Percentiles rank a stretch among this genome's conserved stretches.
Conservation (phyloP, 176 grass and related monocot genomes). For the Cenchrus purpureus region DNA sequence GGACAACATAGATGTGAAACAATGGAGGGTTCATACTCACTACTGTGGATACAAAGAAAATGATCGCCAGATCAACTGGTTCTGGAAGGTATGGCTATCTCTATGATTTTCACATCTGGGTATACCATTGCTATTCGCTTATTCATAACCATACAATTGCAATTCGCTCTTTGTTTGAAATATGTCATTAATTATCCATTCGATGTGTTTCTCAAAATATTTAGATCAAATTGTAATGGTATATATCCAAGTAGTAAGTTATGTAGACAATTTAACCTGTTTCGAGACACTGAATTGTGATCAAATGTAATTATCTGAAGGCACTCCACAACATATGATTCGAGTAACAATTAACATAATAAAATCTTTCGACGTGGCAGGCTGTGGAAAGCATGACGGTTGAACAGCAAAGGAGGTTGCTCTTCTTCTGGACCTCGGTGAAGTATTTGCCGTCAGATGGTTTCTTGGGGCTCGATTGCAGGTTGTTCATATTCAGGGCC, state of each 20-base stretch:
- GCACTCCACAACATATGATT: no score
- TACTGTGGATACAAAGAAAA: constrained; percentile 55
- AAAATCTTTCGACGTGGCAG: constrained; percentile 28
- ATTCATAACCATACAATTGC: no score
- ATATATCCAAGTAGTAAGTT: no score
- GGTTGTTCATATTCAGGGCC: constrained; percentile 50
- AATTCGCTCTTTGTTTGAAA: no score
- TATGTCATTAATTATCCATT: no score
- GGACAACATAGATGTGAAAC: constrained; percentile 46
- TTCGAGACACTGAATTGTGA: no score
- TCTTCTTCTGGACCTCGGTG: constrained; percentile 83
- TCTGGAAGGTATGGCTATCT: constrained; percentile 65
- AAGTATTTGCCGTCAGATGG: constrained; percentile 62
- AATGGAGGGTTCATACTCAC: constrained; percentile 66
- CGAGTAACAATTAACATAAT: no score
- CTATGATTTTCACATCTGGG: no score
- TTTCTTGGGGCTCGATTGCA: constrained; percentile 55
- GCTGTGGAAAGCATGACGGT: constrained; percentile 49
- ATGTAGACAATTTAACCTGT: neutral
- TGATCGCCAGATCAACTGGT: constrained; percentile 66
- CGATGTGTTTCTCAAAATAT: no score
- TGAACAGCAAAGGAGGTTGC: constrained; percentile 50
- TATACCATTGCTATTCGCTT: no score
- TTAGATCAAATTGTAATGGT: no score
- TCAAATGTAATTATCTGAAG: neutral